Evolutionary conservation across 768 basidiomycete species (phyloP).

Genomic region (Lactifluus subvellereus): DNA sequence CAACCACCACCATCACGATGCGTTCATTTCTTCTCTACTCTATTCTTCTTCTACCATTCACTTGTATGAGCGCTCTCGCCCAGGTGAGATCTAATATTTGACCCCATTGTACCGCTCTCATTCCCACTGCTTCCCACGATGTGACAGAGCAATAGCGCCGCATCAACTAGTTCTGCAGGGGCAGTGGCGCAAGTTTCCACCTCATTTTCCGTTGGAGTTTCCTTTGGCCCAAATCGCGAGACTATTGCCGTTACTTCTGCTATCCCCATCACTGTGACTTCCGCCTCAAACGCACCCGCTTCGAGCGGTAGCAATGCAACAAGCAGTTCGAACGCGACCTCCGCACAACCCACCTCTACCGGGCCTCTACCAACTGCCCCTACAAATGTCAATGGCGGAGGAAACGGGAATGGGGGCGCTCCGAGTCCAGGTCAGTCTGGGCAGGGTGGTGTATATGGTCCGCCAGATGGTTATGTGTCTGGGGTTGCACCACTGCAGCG

Average conservation of each 20-base stretch:
- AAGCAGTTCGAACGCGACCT: conserved; percentile 30
- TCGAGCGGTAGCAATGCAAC: conserved; percentile 27
- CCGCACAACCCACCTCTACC: conserved; percentile 36
- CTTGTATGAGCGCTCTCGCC: conserved; percentile 29
- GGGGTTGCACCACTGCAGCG: conserved; percentile 44
- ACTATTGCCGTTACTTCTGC: conserved; percentile 38
- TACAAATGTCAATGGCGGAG: conserved; percentile 49
- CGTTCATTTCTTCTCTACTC: conserved; percentile 12
- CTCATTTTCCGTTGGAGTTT: conserved; percentile 32
- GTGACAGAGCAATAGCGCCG: conserved; percentile 9
- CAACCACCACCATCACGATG: background rate
- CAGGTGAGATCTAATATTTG: conserved; percentile 29
- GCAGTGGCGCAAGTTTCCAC: conserved; percentile 18
- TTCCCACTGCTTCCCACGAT: background rate
- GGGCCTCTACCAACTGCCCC: conserved; percentile 57
- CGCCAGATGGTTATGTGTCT: conserved; percentile 60
- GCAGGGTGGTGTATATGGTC: conserved; percentile 50
- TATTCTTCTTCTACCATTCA: conserved; percentile 32
- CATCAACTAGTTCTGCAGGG: conserved; percentile 14
- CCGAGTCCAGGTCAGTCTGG: conserved; percentile 53
- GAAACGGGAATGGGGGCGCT: conserved; percentile 40
- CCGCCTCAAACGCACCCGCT: conserved; percentile 27
- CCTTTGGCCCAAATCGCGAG: conserved; percentile 38
- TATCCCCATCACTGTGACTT: conserved; percentile 43
- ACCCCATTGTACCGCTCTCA: too few species aligned